Conservation (phyloP, 192 early-diverging fungal species). For the Gamsiella multidivaricata region DNA sequence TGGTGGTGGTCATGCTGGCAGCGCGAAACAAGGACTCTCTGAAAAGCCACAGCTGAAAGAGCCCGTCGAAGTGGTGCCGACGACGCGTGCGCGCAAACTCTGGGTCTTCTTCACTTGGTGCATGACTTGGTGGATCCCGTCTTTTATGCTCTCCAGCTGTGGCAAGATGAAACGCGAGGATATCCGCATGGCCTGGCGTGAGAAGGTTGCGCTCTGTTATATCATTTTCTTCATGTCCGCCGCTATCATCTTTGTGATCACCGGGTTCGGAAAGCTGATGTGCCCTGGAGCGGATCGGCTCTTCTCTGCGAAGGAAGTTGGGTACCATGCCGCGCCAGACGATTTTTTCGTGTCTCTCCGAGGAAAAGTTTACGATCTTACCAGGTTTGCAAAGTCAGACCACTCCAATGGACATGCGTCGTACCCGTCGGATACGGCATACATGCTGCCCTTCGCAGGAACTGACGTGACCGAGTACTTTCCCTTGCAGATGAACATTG, state of each 20-base stretch:
- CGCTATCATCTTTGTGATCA: conserved; percentile 87
- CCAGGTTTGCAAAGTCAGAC: conserved; percentile 68
- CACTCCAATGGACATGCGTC: conserved; percentile 60
- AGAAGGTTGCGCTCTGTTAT: conserved; percentile 88
- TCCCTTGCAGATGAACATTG: conserved; percentile 63
- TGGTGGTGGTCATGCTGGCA: conserved; percentile 1
- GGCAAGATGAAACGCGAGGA: conserved; percentile 88
- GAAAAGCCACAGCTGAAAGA: conserved; percentile 54
- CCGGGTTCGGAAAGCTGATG: conserved; percentile 83
- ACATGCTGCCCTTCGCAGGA: conserved; percentile 68
- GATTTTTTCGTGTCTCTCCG: conserved; percentile 75
- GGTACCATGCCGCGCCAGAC: conserved; percentile 65
- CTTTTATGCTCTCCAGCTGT: conserved; percentile 62
- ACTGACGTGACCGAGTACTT: conserved; percentile 74
- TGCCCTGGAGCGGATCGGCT: conserved; percentile 81
- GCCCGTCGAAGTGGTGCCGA: conserved; percentile 61
- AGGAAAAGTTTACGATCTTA: conserved; percentile 76
- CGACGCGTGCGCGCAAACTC: conserved; percentile 57
- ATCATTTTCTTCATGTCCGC: conserved; percentile 84
- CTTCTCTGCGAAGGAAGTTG: conserved; percentile 68
- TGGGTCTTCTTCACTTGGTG: conserved; percentile 86
- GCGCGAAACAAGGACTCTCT: background rate
- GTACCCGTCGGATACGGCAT: conserved; percentile 52
- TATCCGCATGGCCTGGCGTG: conserved; percentile 95
- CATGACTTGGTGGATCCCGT: conserved; percentile 87